These are phyloP conservation scores for Backusella morwellensis DNA, from an alignment of 192 early-diverging fungal species.

Conservation along the genomic window DNA sequence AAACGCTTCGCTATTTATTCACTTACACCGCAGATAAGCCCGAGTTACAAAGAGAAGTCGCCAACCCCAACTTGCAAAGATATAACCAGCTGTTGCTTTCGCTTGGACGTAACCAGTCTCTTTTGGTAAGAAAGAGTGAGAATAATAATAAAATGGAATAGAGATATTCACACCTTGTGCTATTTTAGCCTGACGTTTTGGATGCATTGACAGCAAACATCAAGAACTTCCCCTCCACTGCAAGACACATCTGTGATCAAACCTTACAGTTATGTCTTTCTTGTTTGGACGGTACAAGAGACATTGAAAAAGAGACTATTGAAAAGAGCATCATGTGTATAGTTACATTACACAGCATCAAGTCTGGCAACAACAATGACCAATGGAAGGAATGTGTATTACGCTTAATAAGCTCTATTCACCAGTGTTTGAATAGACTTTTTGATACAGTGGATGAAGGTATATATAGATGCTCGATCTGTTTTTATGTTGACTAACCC, in stretches of 20 bases:
- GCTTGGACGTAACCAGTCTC: constrained; percentile 39
- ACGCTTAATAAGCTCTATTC: constrained; percentile 46
- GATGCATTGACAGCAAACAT: constrained; percentile 41
- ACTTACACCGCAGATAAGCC: constrained; percentile 44
- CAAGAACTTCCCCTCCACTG: constrained; percentile 48
- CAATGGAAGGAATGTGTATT: constrained; percentile 43
- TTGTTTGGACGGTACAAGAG: constrained; percentile 44
- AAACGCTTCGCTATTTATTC: constrained; percentile 46
- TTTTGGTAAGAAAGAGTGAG: constrained; percentile 38
- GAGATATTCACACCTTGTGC: not conserved
- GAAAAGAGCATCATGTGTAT: constrained; percentile 41
- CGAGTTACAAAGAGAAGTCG: constrained; percentile 56
- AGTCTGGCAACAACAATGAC: constrained; percentile 22
- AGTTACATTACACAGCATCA: constrained; percentile 36
- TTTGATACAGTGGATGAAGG: constrained; percentile 57
- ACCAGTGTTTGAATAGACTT: constrained; percentile 43
- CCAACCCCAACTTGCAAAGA: constrained; percentile 47
- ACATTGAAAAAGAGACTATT: constrained; percentile 30
- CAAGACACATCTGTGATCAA: constrained; percentile 43
- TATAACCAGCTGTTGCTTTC: constrained; percentile 46
- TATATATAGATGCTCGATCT: not conserved
- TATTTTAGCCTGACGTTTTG: constrained; percentile 38
- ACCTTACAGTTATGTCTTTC: constrained; percentile 47
- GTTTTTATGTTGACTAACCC: not conserved
- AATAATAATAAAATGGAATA: not conserved